phyloP scores from a whole-genome alignment of 257 asterid species.

The Solanum arcanum region DNA sequence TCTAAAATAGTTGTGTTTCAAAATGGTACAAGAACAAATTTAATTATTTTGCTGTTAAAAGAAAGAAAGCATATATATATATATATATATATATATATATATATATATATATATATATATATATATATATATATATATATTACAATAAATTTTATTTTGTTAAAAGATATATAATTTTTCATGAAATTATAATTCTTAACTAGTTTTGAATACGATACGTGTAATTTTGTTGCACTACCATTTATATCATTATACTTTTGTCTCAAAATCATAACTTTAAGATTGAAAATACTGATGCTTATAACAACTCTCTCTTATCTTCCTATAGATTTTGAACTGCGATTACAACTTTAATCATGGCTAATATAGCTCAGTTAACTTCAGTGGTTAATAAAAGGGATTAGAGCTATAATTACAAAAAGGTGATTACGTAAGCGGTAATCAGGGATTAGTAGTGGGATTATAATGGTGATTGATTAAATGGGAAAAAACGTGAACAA shows the following conservation, averaged over 20 bases:
- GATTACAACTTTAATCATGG: not conserved
- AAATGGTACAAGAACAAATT: not conserved
- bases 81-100: no score
- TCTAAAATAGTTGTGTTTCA: not conserved
- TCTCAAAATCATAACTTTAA: not conserved
- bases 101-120: no score
- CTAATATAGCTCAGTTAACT: not conserved
- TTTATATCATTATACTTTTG: no score
- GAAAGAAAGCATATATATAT: no score
- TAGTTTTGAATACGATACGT: no score
- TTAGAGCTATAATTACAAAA: not conserved
- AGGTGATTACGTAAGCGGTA: not conserved
- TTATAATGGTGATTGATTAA: not conserved
- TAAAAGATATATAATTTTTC: no score
- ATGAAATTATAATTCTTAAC: no score
- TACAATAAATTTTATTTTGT: no score
- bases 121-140: no score
- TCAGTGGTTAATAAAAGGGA: not conserved
- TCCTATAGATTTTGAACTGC: not conserved
- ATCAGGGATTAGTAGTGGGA: not conserved
- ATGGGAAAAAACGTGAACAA: not conserved
- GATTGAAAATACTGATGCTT: no score
- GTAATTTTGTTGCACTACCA: no score
- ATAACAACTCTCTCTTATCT: not conserved
- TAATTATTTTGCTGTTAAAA: no score